Percentiles rank a stretch among this genome's conserved stretches.
Evolutionary conservation across 2,329 filamentous ascomycete genomes (phyloP).

Genomic region (Sporothrix dimorphospora): DNA sequence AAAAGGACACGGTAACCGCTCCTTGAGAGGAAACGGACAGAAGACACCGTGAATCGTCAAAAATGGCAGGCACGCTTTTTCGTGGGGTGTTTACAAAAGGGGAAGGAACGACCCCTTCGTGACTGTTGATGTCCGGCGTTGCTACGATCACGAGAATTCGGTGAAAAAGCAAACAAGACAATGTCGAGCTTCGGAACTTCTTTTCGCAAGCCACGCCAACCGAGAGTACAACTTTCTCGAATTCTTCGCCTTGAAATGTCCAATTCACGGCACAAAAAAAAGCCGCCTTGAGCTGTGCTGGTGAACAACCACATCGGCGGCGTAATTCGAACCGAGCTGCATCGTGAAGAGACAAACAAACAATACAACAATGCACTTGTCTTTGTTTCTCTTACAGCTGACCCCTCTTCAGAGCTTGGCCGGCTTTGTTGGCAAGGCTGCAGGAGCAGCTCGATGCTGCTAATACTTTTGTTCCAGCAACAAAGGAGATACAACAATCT

Average conservation of each 20-base stretch:
- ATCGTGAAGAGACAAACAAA: neutral
- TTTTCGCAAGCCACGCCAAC: neutral
- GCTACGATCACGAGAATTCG: neutral
- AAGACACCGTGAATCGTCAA: neutral
- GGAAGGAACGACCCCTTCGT: slow-evolving; percentile 10
- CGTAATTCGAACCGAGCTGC: neutral
- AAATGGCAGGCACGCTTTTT: slow-evolving; percentile 3
- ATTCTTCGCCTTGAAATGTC: too few species aligned
- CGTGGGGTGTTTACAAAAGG: neutral
- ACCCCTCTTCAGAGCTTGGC: neutral
- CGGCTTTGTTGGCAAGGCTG: neutral
- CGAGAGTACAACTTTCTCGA: too few species aligned
- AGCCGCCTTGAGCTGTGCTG: neutral
- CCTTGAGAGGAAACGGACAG: neutral
- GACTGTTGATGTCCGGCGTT: neutral
- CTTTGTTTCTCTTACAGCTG: neutral
- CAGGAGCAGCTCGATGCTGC: neutral
- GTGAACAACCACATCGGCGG: neutral
- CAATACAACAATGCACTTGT: neutral
- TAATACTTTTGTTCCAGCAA: neutral
- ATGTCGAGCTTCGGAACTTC: neutral
- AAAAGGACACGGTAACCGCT: neutral
- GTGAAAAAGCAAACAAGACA: neutral
- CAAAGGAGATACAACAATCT: neutral
- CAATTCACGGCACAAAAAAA: too few species aligned